Conservation (phyloP, 441 rosid species). For the Metrosideros polymorpha region DNA sequence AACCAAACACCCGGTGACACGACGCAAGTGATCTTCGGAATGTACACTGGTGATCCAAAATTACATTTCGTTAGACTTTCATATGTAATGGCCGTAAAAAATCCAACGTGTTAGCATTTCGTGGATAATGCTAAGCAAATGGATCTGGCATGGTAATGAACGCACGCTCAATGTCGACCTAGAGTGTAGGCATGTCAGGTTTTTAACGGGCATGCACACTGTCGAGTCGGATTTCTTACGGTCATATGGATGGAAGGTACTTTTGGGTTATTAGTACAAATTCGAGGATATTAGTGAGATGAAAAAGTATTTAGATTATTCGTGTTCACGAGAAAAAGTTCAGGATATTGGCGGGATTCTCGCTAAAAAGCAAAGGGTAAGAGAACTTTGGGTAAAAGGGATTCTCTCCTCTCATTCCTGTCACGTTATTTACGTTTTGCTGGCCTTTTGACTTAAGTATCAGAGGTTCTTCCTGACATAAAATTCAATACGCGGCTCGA, state of each 20-base stretch:
- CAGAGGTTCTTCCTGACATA: neutral
- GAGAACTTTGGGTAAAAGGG: neutral
- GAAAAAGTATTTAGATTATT: neutral
- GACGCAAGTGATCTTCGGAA: no score
- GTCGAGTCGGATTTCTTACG: neutral
- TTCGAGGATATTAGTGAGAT: neutral
- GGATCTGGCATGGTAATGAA: fast-evolving
- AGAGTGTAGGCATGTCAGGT: neutral
- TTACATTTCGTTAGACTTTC: neutral
- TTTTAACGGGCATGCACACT: fast-evolving
- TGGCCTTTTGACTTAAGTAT: neutral
- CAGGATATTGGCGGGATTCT: neutral
- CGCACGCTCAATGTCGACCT: neutral
- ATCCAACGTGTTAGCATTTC: neutral
- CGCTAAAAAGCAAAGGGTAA: no score
- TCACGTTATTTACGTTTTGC: neutral
- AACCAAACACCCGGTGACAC: neutral
- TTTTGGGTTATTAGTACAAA: neutral
- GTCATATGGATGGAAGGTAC: neutral
- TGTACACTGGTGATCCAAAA: neutral
- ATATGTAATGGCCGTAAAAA: neutral
- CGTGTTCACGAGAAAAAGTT: no score
- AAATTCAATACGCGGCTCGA: fast-evolving
- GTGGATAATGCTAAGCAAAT: neutral
- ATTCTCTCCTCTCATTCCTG: neutral